These are phyloP conservation scores for Anisodus tanguticus DNA, from an alignment of 257 asterid species.

Conservation along the genomic window DNA sequence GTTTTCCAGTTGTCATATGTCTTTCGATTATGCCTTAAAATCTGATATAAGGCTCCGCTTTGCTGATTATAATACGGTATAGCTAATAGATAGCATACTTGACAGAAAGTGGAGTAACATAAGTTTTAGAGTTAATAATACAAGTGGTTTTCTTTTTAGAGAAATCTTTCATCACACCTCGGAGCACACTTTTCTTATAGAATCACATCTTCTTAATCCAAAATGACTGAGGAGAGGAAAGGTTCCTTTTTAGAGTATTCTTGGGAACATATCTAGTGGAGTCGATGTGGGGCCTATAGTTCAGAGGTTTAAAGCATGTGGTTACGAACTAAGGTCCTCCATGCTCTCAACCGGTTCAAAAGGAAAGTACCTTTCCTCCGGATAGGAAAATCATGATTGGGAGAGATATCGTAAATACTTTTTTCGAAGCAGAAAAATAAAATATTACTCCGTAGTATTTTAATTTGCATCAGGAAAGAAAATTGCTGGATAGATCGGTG, in stretches of 20 bases:
- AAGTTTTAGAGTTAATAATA: neutral
- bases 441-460: no score
- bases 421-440: neutral
- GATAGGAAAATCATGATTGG: no score
- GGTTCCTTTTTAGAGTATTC: neutral
- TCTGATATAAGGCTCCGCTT: neutral
- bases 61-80: neutral
- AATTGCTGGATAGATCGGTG: neutral
- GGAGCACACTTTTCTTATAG: no score
- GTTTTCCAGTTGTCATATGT: conserved; percentile 15
- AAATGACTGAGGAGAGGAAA: no score
- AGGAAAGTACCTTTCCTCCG: no score
- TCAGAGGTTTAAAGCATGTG: neutral
- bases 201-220: no score
- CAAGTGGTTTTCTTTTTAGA: no score
- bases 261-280: neutral
- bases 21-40: neutral
- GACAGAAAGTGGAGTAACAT: neutral
- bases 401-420: no score
- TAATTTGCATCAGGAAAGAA: no score
- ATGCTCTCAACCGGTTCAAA: no score
- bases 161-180: no score
- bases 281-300: neutral
- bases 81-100: neutral
- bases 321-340: no score